Percentiles rank a stretch among this genome's conserved stretches.
Conservation (phyloP, 2,329 filamentous ascomycete species). For the Mycogone perniciosa region DNA sequence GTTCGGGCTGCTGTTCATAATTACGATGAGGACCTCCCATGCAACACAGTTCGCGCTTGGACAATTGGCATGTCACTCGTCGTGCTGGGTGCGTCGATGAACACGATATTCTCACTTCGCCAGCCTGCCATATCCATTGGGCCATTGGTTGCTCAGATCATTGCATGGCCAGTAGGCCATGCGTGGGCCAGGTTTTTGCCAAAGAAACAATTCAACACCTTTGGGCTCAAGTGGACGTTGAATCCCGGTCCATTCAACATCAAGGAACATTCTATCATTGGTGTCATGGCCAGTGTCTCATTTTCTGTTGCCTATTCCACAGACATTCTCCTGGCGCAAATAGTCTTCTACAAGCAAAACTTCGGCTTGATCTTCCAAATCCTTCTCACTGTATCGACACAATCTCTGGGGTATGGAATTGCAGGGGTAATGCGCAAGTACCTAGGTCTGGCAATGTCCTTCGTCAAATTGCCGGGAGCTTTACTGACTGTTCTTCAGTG, state of each 20-base stretch:
- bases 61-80: slow-evolving; percentile 53
- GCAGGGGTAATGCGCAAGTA: slow-evolving; percentile 62
- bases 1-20: slow-evolving; percentile 59
- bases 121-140: slow-evolving; percentile 55
- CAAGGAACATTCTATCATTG: slow-evolving; percentile 63
- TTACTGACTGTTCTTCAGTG: slow-evolving; percentile 31
- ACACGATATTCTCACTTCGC: slow-evolving; percentile 58
- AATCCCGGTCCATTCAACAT: slow-evolving; percentile 65
- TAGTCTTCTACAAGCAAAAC: slow-evolving; percentile 64
- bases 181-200: slow-evolving; percentile 54
- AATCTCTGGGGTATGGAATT: slow-evolving; percentile 63
- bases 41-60: slow-evolving; percentile 62
- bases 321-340: slow-evolving; percentile 65
- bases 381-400: slow-evolving; percentile 60
- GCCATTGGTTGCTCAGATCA: slow-evolving; percentile 55
- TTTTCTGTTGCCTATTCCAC: slow-evolving; percentile 67
- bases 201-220: slow-evolving; percentile 39
- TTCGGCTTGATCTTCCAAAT: slow-evolving; percentile 63
- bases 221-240: slow-evolving; percentile 50
- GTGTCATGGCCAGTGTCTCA: slow-evolving; percentile 65
- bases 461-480: neutral
- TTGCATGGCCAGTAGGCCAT: slow-evolving; percentile 58
- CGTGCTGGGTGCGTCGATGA: slow-evolving; percentile 52
- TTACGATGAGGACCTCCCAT: slow-evolving; percentile 58
- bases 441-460: slow-evolving; percentile 38